Evolutionary conservation across 192 early-diverging fungal genomes (phyloP).

Genomic region (Mortierella claussenii): DNA sequence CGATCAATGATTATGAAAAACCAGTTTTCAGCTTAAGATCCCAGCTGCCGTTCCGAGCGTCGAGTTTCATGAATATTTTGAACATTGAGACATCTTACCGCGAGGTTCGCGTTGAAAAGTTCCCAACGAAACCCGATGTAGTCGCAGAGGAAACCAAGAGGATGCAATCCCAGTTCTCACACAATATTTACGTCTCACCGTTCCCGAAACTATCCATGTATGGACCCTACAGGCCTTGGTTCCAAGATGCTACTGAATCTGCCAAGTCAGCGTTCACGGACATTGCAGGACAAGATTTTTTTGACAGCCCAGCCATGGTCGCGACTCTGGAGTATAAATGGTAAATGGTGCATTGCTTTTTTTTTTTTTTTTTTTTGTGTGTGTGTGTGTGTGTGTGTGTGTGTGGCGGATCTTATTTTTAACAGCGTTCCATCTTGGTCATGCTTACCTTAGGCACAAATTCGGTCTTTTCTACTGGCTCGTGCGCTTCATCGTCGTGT

Average conservation of each 20-base stretch:
- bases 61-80: conserved; percentile 14
- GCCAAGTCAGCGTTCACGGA: conserved; percentile 39
- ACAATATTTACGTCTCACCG: conserved; percentile 47
- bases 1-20: conserved; percentile 38
- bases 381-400: no score
- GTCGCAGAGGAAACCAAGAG: conserved; percentile 14
- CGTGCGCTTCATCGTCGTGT: conserved; percentile 13
- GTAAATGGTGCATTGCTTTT: conserved; percentile 4
- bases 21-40: conserved; percentile 44
- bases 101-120: conserved; percentile 11
- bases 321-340: conserved; percentile 46
- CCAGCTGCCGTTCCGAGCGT: conserved; percentile 34
- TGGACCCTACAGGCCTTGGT: conserved; percentile 31
- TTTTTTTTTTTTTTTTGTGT: background rate
- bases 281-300: conserved; percentile 49
- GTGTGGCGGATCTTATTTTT: conserved; percentile 3
- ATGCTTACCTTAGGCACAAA: conserved; percentile 24
- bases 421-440: background rate
- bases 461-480: conserved; percentile 40
- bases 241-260: background rate
- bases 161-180: conserved; percentile 14
- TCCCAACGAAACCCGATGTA: conserved; percentile 11
- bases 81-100: conserved; percentile 27
- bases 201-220: conserved; percentile 54
- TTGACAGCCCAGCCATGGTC: conserved; percentile 52